Evolutionary conservation across 768 basidiomycete species (phyloP), one percentile per base, ranked within the genome.

Genomic region (Suillus luteus): DNA sequence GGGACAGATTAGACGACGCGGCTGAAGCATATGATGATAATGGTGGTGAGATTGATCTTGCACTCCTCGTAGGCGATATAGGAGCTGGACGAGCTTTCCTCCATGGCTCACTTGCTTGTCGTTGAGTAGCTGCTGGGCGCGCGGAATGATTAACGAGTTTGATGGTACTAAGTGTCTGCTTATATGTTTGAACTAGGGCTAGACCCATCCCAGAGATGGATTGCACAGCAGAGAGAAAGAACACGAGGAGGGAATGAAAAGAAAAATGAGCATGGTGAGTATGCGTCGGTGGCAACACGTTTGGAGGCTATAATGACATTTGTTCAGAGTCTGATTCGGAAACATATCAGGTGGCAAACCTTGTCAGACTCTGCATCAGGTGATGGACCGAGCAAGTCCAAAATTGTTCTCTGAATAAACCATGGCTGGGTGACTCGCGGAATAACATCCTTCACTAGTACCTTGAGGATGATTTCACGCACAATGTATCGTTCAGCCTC

Each of bases 401-500:
- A 79, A 12, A 91, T 79, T 3, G 83, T 70, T 69, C 81, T 86
- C 63, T 94, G 87, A 54, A 96, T 84, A 73, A 97, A 98, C 95
- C 96, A 98, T 0, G 92, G 91, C 72, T 97, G 90, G 7, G 86
- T 84, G 59, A 96, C 73, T 67, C 85, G 87, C 37, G 88, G 88
- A 31, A 90, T 70, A 31, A 90, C 76, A 66, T 88, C 86, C 55
- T 83, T 83, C 65, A 95, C 78, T 7, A 98, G 77, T 27, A 92
- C 81, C 68, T 91, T 90, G 70, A 93, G 84, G 37, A 96, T 70
- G 44, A 97, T 79, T 77, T 99, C 96, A 63, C 94, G 86, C 48
- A 92, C 77, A 64, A 98, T 90, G 65, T 85, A 81, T n/a, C 93
- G 85, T 77, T 97, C 92, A 1, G 87, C 75, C 44, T 76, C 74